phyloP scores from a whole-genome alignment of 345 rosid genomes.

The Eucalyptus polyanthemos region DNA sequence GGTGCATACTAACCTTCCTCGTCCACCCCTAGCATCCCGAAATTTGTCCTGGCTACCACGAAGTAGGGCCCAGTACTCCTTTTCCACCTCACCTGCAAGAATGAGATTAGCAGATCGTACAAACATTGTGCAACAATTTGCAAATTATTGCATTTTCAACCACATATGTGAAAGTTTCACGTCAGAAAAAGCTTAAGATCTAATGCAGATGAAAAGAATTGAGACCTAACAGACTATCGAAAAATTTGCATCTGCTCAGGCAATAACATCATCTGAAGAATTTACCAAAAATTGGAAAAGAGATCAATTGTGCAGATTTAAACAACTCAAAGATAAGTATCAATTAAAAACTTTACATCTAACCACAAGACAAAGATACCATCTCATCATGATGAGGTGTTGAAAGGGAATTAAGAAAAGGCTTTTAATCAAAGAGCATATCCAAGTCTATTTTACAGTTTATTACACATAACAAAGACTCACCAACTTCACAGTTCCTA shows the following conservation, averaged over 20 bases:
- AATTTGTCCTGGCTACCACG: constrained; percentile 45
- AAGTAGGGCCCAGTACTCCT: constrained; percentile 66
- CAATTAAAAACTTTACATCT: background rate
- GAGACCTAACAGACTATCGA: background rate
- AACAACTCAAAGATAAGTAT: background rate
- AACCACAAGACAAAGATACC: background rate
- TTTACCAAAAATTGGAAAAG: background rate
- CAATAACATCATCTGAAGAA: background rate
- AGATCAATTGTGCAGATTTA: background rate
- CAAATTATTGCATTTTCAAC: background rate
- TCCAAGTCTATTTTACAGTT: background rate
- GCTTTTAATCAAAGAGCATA: background rate
- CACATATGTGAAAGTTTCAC: background rate
- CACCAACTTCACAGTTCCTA: background rate
- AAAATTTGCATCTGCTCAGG: background rate
- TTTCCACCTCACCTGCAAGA: constrained; percentile 66
- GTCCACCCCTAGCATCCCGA: constrained; percentile 33
- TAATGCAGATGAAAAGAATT: background rate
- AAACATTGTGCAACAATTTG: background rate
- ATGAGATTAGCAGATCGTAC: background rate
- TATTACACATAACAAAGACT: background rate
- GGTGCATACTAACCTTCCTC: constrained; percentile 52
- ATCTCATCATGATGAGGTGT: background rate
- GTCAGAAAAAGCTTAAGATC: background rate
- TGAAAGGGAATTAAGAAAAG: background rate